A percentile compares a stretch with the other conserved stretches of the same genome.
These are phyloP conservation scores for Phytophthora chlamydospora DNA, from an alignment of 352 stramenopile genomes.

Conservation along the genomic window DNA sequence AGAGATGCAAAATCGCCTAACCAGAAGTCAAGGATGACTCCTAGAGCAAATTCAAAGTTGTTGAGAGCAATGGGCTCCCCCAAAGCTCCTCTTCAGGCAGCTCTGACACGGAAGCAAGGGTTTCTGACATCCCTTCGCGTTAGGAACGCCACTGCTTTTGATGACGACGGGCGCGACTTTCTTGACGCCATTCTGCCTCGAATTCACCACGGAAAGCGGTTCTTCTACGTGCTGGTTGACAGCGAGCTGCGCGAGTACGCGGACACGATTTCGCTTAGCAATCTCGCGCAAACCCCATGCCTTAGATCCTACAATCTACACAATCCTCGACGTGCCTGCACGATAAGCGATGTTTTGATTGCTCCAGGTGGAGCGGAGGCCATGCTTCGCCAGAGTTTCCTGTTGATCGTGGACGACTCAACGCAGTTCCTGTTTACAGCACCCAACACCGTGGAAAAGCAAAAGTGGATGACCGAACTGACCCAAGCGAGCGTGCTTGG, in stretches of 20 bases:
- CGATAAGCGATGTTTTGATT: conserved; percentile 26
- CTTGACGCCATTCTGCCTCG: conserved; percentile 23
- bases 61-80: neutral
- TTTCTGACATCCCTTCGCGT: conserved; percentile 33
- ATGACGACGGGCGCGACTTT: conserved; percentile 1
- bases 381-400: conserved; percentile 46
- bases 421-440: conserved; percentile 46
- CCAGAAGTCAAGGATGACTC: neutral
- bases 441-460: conserved; percentile 48
- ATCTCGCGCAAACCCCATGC: conserved; percentile 18
- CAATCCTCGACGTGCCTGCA: conserved; percentile 6
- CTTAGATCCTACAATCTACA: conserved; percentile 27
- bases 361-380: conserved; percentile 21
- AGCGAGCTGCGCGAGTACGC: conserved; percentile 40
- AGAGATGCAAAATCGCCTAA: neutral
- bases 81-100: conserved; percentile 8
- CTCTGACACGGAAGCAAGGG: conserved; percentile 43
- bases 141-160: conserved; percentile 1
- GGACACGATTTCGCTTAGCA: conserved; percentile 35
- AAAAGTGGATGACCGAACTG: conserved; percentile 55
- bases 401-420: conserved; percentile 26
- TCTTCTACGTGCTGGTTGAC: conserved; percentile 45
- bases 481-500: conserved; percentile 24
- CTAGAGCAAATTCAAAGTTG: conserved; percentile 5
- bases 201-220: conserved; percentile 25